A percentile compares a stretch with the other conserved stretches of the same genome.
These are phyloP conservation scores for Ogataea degrootiae DNA, from an alignment of 805 yeast genomes.

Conservation along the genomic window DNA sequence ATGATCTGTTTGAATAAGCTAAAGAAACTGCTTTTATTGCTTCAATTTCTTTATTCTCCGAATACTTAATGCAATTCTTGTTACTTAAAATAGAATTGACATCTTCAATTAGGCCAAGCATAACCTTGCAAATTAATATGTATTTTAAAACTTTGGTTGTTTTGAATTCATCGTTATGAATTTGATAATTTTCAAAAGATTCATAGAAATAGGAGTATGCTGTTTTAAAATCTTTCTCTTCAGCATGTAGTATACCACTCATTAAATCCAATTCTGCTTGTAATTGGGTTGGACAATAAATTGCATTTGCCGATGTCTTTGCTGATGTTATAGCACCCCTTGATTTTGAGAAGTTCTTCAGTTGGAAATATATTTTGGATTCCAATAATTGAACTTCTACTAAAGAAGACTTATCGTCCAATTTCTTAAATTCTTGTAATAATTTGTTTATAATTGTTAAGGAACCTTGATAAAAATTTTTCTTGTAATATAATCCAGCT, in stretches of 20 bases:
- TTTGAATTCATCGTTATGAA: slow-evolving; percentile 36
- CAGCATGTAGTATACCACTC: slow-evolving; percentile 94
- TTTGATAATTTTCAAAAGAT: slow-evolving; percentile 84
- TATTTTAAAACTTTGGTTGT: slow-evolving; percentile 75
- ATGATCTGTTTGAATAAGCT: slow-evolving; percentile 85
- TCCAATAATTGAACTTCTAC: slow-evolving; percentile 95
- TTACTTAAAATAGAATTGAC: slow-evolving; percentile 72
- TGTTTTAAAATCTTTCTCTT: slow-evolving; percentile 93
- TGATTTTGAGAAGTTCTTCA: slow-evolving; percentile 86
- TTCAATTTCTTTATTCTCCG: slow-evolving; percentile 78
- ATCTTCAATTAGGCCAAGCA: slow-evolving; percentile 85
- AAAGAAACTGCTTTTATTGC: slow-evolving; percentile 93
- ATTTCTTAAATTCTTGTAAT: slow-evolving; percentile 80
- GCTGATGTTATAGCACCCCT: slow-evolving; percentile 92
- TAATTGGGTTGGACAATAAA: slow-evolving; percentile 87
- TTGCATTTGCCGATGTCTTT: slow-evolving; percentile 94
- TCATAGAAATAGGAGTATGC: slow-evolving; percentile 94
- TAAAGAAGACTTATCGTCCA: slow-evolving; percentile 92
- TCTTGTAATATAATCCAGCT: slow-evolving; percentile 67
- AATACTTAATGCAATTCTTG: slow-evolving; percentile 40
- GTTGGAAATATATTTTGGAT: slow-evolving; percentile 82
- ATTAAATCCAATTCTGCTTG: slow-evolving; percentile 95
- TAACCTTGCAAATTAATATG: slow-evolving; percentile 87
- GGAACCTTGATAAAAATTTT: slow-evolving; percentile 61
- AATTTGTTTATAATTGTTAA: slow-evolving; percentile 66